Conservation (phyloP, 768 basidiomycete genomes). For the Lactifluus subvellereus region DNA sequence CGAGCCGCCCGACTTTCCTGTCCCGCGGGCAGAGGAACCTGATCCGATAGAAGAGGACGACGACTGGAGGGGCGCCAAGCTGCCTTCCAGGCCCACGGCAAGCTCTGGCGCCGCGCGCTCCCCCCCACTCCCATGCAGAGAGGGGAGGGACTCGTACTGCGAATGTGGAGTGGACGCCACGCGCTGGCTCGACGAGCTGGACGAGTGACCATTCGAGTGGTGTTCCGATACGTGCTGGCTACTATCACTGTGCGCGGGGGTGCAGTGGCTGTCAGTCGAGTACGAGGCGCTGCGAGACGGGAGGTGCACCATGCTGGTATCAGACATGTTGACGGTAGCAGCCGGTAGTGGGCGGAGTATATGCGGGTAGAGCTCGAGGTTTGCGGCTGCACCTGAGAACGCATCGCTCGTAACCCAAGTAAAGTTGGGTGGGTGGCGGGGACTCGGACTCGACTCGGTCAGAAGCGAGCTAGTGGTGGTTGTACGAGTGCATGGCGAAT, state of each 20-base stretch:
- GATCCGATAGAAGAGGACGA: neutral
- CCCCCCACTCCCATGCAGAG: neutral
- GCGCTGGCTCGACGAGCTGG: neutral
- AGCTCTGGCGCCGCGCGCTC: neutral
- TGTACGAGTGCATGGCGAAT: too few relatives aligned
- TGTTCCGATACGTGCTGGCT: neutral
- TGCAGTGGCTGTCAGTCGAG: neutral
- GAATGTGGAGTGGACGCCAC: neutral
- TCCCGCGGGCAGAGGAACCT: neutral
- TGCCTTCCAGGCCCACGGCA: too few relatives aligned
- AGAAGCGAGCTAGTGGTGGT: neutral
- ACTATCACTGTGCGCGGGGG: neutral
- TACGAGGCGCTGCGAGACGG: neutral
- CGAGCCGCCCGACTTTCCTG: neutral
- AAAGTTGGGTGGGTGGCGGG: neutral
- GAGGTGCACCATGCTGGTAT: slow-evolving; percentile 16
- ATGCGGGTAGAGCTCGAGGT: neutral
- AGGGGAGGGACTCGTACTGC: neutral
- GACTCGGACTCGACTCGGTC: neutral
- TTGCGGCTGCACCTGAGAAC: neutral
- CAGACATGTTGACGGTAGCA: neutral
- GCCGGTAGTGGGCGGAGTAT: neutral
- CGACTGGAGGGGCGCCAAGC: neutral
- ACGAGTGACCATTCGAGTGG: neutral
- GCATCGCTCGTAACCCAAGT: neutral